These are phyloP conservation scores for Cercospora beticola DNA, from an alignment of 2,329 filamentous ascomycete genomes.

Conservation along the genomic window DNA sequence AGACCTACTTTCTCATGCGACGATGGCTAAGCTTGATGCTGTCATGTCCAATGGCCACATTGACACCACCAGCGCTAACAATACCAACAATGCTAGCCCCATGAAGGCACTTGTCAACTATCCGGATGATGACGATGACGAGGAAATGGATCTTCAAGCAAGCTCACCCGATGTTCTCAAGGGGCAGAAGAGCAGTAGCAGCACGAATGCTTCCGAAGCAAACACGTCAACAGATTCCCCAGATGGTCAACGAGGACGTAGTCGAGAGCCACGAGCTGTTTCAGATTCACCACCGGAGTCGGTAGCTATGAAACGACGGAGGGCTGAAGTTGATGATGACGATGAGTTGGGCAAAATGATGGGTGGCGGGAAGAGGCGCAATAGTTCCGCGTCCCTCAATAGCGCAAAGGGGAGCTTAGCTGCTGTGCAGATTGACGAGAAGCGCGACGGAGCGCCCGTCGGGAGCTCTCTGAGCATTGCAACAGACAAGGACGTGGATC, in stretches of 20 bases:
- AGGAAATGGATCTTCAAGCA: conserved; percentile 53
- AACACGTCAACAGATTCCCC: conserved; percentile 20
- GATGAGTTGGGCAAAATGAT: conserved; percentile 86
- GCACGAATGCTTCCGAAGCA: conserved; percentile 23
- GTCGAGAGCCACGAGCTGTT: conserved; percentile 25
- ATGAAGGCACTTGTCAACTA: conserved; percentile 85
- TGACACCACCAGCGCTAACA: neutral
- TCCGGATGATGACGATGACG: conserved; percentile 79
- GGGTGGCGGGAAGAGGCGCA: conserved; percentile 44
- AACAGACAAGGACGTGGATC: conserved; percentile 15
- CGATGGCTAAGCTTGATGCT: conserved; percentile 12
- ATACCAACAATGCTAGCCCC: conserved; percentile 45
- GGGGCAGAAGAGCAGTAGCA: conserved; percentile 33
- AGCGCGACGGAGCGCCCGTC: conserved; percentile 5
- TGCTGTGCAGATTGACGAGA: conserved; percentile 26
- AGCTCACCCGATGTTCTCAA: conserved; percentile 50
- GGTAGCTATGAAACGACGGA: conserved; percentile 76
- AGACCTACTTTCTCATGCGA: conserved; percentile 32
- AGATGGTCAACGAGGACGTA: conserved; percentile 22
- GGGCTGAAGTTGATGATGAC: conserved; percentile 83
- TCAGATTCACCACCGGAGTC: conserved; percentile 37
- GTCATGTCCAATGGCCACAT: conserved; percentile 58
- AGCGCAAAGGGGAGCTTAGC: conserved; percentile 27
- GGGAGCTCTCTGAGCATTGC: conserved; percentile 16
- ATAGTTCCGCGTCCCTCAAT: conserved; percentile 35